Base-by-base conservation (phyloP, 805 yeast genomes). In the Saturnispora saitoi region DNA sequence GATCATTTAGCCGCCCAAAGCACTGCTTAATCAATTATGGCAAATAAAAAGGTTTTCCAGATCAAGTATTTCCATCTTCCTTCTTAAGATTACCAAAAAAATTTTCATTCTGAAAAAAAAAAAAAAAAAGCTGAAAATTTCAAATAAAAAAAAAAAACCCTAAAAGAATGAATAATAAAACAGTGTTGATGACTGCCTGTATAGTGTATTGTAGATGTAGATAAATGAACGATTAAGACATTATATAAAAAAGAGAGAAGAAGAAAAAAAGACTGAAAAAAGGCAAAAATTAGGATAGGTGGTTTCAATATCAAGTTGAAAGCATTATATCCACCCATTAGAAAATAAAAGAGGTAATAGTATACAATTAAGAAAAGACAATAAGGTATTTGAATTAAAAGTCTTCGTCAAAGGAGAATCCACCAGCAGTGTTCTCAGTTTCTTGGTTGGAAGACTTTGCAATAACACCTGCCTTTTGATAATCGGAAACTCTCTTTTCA, bases 381-480 rank as follows among this genome's bases (percentile, higher is more conserved):
- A 12, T n/a, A 14, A 12, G 10, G 11, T 10, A 12, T 34, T 5
- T n/a, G 14, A 14, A 34, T 73, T 81, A 91, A 70, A 91, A 91
- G 63, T 93, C 98, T 70, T 91, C 99, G 69, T 90, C 95, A 60
- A 93, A 83, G 43, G 84, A 72, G 71, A 91, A 90, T 42, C 79
- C 77, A 65, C 72, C 72, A 49, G 73, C 75, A 11, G 38, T 32
- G 10, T n/a, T 28, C 24, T 40, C 48, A 11, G 38, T 20, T 42
- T 68, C 55, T n/a, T 54, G 56, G 8, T 60, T 30, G 54, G 69
- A 72, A 53, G 73, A 65, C 58, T 80, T 77, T 57, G 95, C 91
- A 93, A 91, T 91, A 63, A 91, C 99, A 75, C 99, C 98, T 51
- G 99, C 98, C 75, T 91, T 93, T 74, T 91, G 99, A 73, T 91